These are phyloP conservation scores for Melaleuca alternifolia DNA, from an alignment of 345 rosid genomes.

Conservation along the genomic window DNA sequence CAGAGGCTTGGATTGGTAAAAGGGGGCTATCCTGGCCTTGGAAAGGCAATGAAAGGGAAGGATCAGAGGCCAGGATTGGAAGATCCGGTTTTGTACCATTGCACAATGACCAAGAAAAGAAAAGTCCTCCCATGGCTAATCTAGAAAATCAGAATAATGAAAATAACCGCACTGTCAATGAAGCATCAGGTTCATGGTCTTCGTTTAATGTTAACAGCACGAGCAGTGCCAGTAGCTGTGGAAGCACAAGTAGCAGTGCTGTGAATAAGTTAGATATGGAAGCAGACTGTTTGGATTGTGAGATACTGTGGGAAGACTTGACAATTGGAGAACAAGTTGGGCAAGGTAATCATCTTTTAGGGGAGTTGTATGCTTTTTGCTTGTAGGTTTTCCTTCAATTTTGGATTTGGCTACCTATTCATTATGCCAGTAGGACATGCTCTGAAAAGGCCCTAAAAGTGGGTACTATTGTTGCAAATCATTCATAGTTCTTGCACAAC, in stretches of 20 bases:
- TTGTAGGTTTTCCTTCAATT: not conserved
- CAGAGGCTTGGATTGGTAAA: conserved; percentile 83
- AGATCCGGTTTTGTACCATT: conserved; percentile 46
- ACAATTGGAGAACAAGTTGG: conserved; percentile 79
- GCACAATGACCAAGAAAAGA: conserved; percentile 50
- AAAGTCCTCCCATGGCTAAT: conserved; percentile 28
- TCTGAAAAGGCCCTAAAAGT: not conserved
- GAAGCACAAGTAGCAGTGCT: conserved; percentile 75
- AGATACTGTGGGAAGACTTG: conserved; percentile 93
- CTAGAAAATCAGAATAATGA: conserved; percentile 41
- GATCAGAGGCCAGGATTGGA: conserved; percentile 36
- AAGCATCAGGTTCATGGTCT: conserved; percentile 70
- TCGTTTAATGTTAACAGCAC: conserved; percentile 76
- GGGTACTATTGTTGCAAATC: not conserved
- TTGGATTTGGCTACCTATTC: not conserved
- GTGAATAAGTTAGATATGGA: conserved; percentile 71
- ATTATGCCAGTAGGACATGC: not conserved
- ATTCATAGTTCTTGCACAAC: not conserved
- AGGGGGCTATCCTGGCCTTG: conserved; percentile 92
- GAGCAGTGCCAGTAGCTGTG: conserved; percentile 89
- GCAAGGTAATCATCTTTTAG: conserved; percentile 51
- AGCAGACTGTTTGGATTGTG: conserved; percentile 68
- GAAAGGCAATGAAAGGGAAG: conserved; percentile 81
- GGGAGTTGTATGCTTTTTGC: not conserved
- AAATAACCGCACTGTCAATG: conserved; percentile 42